Percentiles rank a stretch among this genome's conserved stretches.
phyloP scores from a whole-genome alignment of 805 yeast genomes.

The Cephaloascus fragrans region DNA sequence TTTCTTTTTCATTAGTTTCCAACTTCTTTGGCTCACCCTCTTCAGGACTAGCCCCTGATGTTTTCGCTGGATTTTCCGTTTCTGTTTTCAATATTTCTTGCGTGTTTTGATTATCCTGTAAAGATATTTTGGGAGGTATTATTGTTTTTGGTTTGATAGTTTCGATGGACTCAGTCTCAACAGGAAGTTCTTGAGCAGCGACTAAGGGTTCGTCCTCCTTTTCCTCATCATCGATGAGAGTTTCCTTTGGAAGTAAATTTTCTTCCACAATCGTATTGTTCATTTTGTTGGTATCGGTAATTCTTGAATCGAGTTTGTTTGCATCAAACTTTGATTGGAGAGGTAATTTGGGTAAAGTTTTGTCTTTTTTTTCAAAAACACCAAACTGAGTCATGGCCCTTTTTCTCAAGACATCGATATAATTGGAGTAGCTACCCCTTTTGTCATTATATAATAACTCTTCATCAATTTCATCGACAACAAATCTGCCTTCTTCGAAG shows the following conservation, averaged over 20 bases:
- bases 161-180: background rate
- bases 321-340: background rate
- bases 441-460: conserved; percentile 21
- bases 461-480: conserved; percentile 18
- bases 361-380: conserved; percentile 8
- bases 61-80: too few species aligned
- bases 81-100: conserved; percentile 4
- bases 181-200: background rate
- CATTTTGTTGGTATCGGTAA: background rate
- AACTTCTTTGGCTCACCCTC: conserved; percentile 4
- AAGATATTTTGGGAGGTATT: too few species aligned
- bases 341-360: background rate
- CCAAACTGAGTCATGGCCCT: conserved; percentile 31
- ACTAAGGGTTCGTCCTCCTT: background rate
- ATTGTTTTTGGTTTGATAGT: background rate
- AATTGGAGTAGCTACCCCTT: conserved; percentile 19
- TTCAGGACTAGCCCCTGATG: too few species aligned
- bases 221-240: conserved; percentile 28
- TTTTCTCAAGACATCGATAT: conserved; percentile 30
- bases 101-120: too few species aligned
- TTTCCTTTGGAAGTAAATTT: conserved; percentile 23
- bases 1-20: conserved; percentile 1
- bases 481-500: conserved; percentile 28
- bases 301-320: background rate
- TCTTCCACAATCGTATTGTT: background rate